These are phyloP conservation scores for Eucalyptus urophylla DNA, from an alignment of 345 rosid species.

Conservation along the genomic window DNA sequence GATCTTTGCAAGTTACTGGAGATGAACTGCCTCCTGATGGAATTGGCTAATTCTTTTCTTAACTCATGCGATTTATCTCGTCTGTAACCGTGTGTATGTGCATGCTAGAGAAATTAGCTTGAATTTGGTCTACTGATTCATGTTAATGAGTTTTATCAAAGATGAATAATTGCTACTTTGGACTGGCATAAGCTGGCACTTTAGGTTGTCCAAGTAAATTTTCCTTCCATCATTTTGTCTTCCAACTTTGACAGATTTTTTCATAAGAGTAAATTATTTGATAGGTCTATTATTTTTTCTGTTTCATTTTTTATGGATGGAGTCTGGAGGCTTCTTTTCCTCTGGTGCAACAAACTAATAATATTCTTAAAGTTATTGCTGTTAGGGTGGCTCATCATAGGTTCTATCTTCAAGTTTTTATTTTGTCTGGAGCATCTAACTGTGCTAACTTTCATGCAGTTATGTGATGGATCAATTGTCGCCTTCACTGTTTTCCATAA, in stretches of 20 bases:
- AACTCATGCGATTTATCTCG: background rate
- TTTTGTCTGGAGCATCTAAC: background rate
- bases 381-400: background rate
- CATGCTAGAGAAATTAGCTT: background rate
- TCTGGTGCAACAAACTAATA: background rate
- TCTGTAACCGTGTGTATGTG: background rate
- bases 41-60: background rate
- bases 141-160: background rate
- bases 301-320: background rate
- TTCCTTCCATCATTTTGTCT: background rate
- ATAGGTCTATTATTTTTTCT: background rate
- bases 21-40: background rate
- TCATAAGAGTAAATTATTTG: background rate
- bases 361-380: background rate
- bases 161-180: background rate
- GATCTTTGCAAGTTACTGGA: background rate
- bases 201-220: background rate
- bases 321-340: background rate
- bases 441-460: conserved; percentile 28
- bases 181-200: background rate
- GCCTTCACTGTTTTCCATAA: conserved; percentile 99
- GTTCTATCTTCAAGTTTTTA: background rate
- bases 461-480: conserved; percentile 82
- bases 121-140: background rate
- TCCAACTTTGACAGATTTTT: background rate